Evolutionary conservation across 345 rosid genomes (phyloP), one percentile per base, ranked within the genome.

Genomic region (Brassica cretica): DNA sequence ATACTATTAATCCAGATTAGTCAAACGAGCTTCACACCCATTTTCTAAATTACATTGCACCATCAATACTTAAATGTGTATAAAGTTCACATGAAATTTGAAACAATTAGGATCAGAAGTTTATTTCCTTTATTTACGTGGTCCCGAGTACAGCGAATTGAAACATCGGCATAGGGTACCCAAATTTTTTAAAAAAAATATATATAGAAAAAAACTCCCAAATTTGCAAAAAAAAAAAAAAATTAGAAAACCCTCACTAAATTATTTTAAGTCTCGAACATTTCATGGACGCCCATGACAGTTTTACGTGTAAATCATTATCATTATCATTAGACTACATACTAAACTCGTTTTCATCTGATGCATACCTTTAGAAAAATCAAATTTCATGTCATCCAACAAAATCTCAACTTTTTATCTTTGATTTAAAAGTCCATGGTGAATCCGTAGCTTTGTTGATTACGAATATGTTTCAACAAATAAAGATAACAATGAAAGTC

Each of bases 401-500:
- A 21, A 78, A 78, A 58, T 12, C 0, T 71, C 19, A 58, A 30
- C 68, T 37, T n/a, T 29, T 71, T 32, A 33, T 35, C 29, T 39
- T 65, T 35, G 46, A 53, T 53, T 78, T 58, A 5, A 72, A 21
- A 44, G 27, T 61, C 16, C 44, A 15, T 25, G 8, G 78, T 67
- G 25, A 44, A 41, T 29, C n/a, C 5, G 19, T 46, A 73, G 16
- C 69, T 73, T 72, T 35, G 61, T 15, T 24, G 62, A 29, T 30
- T 66, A 27, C 58, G 10, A 64, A 77, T 37, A 2, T 53, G 29
- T 46, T 71, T 71, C 27, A 71, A 71, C 15, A 59, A 24, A 59
- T 24, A 16, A 44, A 16, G 46, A 39, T 73, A 33, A 14, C 49
- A 24, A 62, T 62, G 4, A 73, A 79, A 68, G 71, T 68, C 75